These are phyloP conservation scores for Paxillus rubicundulus DNA, from an alignment of 768 basidiomycete species.

Conservation along the genomic window DNA sequence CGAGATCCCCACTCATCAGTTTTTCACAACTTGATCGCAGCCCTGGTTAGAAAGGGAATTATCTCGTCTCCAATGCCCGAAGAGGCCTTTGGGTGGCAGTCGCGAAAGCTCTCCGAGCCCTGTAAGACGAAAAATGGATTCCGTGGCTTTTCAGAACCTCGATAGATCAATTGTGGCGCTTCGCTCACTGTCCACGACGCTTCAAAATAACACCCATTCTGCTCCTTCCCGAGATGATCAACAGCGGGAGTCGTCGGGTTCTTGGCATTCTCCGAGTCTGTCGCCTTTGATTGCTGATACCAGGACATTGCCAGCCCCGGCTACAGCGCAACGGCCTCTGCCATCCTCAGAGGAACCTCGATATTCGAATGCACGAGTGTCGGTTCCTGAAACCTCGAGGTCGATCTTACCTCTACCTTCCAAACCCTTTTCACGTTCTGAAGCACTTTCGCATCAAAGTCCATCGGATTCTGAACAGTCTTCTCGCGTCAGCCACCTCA, in stretches of 20 bases:
- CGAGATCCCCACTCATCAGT: neutral
- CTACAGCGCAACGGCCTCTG: neutral
- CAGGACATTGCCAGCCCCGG: neutral
- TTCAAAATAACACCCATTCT: neutral
- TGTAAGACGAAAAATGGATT: conserved; percentile 14
- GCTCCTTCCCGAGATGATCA: neutral
- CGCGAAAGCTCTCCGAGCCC: neutral
- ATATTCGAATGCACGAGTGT: neutral
- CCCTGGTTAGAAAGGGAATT: conserved; percentile 14
- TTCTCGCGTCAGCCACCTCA: conserved; percentile 13
- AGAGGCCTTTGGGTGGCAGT: conserved; percentile 11
- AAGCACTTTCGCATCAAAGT: neutral
- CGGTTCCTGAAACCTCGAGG: neutral
- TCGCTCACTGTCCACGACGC: neutral
- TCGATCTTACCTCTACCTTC: neutral
- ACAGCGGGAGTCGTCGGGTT: neutral
- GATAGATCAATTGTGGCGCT: neutral
- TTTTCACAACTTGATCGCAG: conserved; percentile 4
- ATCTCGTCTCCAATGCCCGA: neutral
- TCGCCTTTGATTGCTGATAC: too few relatives aligned
- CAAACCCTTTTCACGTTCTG: neutral
- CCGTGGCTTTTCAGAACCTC: neutral
- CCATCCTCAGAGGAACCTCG: neutral
- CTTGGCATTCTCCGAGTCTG: too few relatives aligned
- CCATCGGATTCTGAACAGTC: neutral